phyloP scores from a whole-genome alignment of 2,329 filamentous ascomycete species.

The Talaromyces piceae region DNA sequence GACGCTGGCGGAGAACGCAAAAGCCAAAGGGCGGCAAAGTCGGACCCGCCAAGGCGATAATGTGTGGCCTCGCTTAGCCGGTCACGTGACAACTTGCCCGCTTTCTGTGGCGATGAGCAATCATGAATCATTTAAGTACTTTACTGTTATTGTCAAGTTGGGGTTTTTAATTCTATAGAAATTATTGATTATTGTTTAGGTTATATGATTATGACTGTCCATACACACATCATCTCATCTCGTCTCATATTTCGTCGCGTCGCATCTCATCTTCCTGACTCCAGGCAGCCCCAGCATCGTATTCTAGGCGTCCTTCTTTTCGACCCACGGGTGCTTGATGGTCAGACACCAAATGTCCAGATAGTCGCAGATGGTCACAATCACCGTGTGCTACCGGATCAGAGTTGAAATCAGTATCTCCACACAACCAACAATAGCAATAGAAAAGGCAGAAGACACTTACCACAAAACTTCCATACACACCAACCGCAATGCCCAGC shows the following conservation, averaged over 20 bases:
- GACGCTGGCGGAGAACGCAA: conserved; percentile 26
- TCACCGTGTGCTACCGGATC: conserved; percentile 70
- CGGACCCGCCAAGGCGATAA: conserved; percentile 12
- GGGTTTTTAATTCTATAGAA: no score
- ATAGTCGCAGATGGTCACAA: conserved; percentile 96
- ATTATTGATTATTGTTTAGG: no score
- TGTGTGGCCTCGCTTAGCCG: conserved; percentile 15
- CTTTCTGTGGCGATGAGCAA: neutral
- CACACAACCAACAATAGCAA: neutral
- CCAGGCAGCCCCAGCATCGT: no score
- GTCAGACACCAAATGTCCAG: conserved; percentile 97
- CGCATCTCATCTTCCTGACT: no score
- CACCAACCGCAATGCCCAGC: conserved; percentile 72
- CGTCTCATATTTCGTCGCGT: no score
- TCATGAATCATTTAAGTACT: no score
- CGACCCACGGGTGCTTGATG: conserved; percentile 72
- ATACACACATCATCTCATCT: no score
- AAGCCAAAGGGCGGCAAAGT: conserved; percentile 20
- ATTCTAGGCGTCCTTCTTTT: conserved; percentile 16
- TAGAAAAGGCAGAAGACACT: conserved; percentile 14
- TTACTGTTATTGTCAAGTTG: no score
- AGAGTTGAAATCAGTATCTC: conserved; percentile 7
- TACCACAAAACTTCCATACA: conserved; percentile 94
- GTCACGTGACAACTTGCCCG: neutral
- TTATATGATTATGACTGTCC: no score